These are phyloP conservation scores for Coemansia sp. DNA, from an alignment of 192 early-diverging fungal species.

Conservation along the genomic window DNA sequence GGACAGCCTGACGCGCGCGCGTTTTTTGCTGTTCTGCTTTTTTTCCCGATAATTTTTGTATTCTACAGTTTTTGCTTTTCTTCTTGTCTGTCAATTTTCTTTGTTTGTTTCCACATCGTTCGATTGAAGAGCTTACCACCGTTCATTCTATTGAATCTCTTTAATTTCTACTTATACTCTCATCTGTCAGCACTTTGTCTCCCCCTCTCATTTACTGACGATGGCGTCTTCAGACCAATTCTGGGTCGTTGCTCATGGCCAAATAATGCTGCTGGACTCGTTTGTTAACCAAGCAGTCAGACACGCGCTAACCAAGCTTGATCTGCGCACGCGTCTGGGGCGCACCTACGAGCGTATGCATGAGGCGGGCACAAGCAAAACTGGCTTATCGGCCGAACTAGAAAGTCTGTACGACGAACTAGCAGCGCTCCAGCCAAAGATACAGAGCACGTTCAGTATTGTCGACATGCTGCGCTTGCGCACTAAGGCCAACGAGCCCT, in stretches of 20 bases:
- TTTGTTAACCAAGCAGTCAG: slow-evolving; percentile 42
- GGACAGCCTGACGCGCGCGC: background rate
- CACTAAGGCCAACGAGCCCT: slow-evolving; percentile 19
- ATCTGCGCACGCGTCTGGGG: slow-evolving; percentile 28
- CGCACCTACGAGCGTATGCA: slow-evolving; percentile 22
- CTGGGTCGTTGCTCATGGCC: slow-evolving; percentile 15
- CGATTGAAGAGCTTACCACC: background rate
- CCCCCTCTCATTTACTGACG: background rate
- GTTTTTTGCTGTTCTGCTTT: background rate
- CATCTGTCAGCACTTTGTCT: background rate
- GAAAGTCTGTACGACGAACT: slow-evolving; percentile 20
- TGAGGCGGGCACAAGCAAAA: background rate
- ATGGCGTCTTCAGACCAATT: background rate
- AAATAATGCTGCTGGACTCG: slow-evolving; percentile 43
- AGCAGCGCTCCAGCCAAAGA: slow-evolving; percentile 19
- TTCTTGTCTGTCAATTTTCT: background rate
- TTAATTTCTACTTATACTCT: background rate
- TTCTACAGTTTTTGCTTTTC: background rate
- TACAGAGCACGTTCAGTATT: slow-evolving; percentile 20
- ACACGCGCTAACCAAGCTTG: slow-evolving; percentile 22
- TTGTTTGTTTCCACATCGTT: background rate
- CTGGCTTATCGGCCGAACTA: background rate
- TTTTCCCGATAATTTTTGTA: background rate
- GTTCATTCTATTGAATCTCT: background rate
- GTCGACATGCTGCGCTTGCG: slow-evolving; percentile 27